phyloP scores from a whole-genome alignment of 2,329 filamentous ascomycete species.

The Pseudogymnoascus sp. region DNA sequence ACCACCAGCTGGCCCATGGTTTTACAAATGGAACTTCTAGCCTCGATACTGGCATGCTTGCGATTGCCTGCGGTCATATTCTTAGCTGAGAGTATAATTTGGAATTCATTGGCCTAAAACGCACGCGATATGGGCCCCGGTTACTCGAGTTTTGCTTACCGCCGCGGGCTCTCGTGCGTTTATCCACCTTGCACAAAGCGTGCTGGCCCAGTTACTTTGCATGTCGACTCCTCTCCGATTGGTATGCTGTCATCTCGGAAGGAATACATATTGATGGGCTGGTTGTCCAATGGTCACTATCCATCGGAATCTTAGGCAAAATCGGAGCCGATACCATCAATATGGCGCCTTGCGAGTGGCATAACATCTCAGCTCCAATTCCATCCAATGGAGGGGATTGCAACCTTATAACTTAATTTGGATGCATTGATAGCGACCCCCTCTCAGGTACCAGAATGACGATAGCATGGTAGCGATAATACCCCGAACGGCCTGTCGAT shows the following conservation, averaged over 20 bases:
- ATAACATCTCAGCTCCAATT: neutral
- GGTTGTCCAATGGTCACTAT: neutral
- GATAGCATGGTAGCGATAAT: neutral
- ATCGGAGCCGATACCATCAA: neutral
- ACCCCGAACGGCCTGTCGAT: neutral
- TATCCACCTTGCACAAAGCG: neutral
- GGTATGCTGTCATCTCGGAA: neutral
- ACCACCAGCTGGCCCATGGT: neutral
- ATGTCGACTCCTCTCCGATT: neutral
- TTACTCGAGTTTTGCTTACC: neutral
- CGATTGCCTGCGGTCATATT: neutral
- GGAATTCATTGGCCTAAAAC: neutral
- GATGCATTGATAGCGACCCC: neutral
- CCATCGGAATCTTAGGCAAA: neutral
- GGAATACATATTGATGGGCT: neutral
- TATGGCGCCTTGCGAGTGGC: neutral
- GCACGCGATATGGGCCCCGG: neutral
- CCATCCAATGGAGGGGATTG: neutral
- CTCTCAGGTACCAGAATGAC: neutral
- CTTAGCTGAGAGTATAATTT: neutral
- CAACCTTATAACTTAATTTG: slow-evolving; percentile 3
- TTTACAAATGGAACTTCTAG: neutral
- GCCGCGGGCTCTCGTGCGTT: neutral
- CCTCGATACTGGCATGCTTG: neutral
- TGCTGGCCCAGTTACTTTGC: neutral